Base-by-base conservation (phyloP, 371 early-diverging fungal genomes). In the Mortierella polycephala region DNA sequence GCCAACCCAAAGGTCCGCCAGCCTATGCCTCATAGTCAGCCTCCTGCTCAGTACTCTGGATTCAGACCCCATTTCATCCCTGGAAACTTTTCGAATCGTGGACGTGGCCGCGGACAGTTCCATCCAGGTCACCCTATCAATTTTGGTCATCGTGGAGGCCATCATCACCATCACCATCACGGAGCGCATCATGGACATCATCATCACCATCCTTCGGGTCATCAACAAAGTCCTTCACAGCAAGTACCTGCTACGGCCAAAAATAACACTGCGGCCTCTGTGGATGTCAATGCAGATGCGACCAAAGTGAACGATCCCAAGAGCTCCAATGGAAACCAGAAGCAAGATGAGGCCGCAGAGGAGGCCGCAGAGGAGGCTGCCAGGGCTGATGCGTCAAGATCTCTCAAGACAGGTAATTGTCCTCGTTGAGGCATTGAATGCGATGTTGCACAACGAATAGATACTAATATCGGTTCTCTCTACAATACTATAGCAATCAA, bases 31-130 rank as follows among this genome's bases (percentile, higher is more conserved):
- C 79, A 77, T 44, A 72, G 56, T 41, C 79, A 77, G 30, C 79
- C 79, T 21, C 62, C 72, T 6, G 65, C 50, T 41, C 65, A 65
- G 10, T 42, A 55, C 45, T 16, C 65, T 55, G 69, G 69, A 13
- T 68, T 69, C 56, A 49, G 72, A 53, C 69, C 79, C 10, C 79
- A 64, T 0, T 77, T 69, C 50, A 77, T 77, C 20, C 73, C 79
- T 37, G 73, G 73, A 41, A 77, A 77, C 62, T 77, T 77, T 66
- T 71, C 79, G 11, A 62, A 54, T 10, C 68, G 79, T 18, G 79
- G 79, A 42, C 79, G 79, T 42, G 79, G 79, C 52, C 79, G 79
- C 60, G 79, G 79, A 12, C 66, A 66, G 11, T 72, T 69, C 62
- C 69, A 68, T 50, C 73, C 68, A 10, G 79, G 73, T 5, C 72